Base-by-base conservation (phyloP, 2,329 filamentous ascomycete genomes). In the Ceratocystis lukuohia region DNA sequence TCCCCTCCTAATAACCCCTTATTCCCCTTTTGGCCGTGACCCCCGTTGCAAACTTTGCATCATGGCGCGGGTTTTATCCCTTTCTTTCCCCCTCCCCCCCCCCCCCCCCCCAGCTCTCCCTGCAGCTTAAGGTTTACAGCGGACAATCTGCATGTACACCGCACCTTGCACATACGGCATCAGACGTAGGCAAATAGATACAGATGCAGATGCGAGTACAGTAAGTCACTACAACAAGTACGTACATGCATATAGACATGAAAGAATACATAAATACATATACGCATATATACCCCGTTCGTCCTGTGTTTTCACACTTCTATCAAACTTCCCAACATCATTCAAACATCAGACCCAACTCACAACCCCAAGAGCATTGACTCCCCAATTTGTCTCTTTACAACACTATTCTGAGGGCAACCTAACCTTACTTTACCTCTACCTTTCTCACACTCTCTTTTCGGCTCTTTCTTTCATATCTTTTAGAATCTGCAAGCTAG, bases 291-390 rank as follows among this genome's bases (percentile, higher is more conserved):
- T 22, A 62, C 33, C 8, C 62, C 45, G 25, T 37, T 44, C 61
- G 28, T 46, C 56, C 61, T 41, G 25, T 64, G 17, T 28, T 59
- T 15, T 68, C 65, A 66, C 69, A 69, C 67, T 68, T 74, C 65
- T 15, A 73, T 74, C 70, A 77, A 77, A 74, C 72, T 80, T 69
- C 81, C 83, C 62, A 79, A 79, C 69, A 72, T 79, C 69, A 72
- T 85, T 70, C 79, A 84, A 73, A 91, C 96, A 72, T 86, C 85
- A 68, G 86, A 92, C 75, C 84, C 96, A 71, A 88, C 89, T 2
- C 80, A 96, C 25, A 88, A 88, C 46, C 85, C 95, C 69, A 82
- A 82, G 68, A 95, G 86, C 66, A 66, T 75, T 57, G 15, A 70
- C 68, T 70, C 71, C 15, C 28, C 62, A 3, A 15, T 41, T 41